Percentiles rank a stretch among this genome's conserved stretches.
Evolutionary conservation across 176 grass and related monocot genomes (phyloP).

Genomic region (Carex scoparia): DNA sequence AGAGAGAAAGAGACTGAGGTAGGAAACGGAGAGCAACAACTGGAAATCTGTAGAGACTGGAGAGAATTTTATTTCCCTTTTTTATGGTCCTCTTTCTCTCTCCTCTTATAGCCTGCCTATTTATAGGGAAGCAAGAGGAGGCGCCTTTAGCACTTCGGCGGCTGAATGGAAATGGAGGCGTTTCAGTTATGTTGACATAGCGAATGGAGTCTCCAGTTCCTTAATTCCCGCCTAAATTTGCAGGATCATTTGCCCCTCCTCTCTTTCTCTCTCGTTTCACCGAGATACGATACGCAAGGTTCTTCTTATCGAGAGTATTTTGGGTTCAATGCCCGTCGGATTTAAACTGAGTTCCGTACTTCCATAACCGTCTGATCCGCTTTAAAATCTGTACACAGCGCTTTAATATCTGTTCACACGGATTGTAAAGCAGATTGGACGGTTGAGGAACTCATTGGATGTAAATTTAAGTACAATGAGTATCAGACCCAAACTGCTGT

Average conservation of each 20-base stretch:
- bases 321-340: too few species aligned
- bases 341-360: too few species aligned
- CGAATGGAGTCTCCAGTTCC: background rate
- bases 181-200: constrained; percentile 17
- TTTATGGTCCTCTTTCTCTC: background rate
- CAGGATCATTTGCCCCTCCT: background rate
- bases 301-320: too few species aligned
- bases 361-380: too few species aligned
- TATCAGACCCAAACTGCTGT: too few species aligned
- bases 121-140: background rate
- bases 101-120: background rate
- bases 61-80: background rate
- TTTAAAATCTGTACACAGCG: too few species aligned
- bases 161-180: background rate
- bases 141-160: background rate
- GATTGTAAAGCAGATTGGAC: too few species aligned
- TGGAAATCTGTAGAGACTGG: background rate
- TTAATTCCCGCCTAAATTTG: constrained; percentile 14
- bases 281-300: background rate
- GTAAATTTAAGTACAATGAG: too few species aligned
- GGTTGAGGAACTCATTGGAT: too few species aligned
- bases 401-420: too few species aligned
- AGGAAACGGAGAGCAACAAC: too few species aligned
- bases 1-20: background rate
- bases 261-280: background rate